Percentiles rank a stretch among this genome's conserved stretches.
Evolutionary conservation across 345 rosid species (phyloP).

Genomic region (Hibiscus tridactylites): DNA sequence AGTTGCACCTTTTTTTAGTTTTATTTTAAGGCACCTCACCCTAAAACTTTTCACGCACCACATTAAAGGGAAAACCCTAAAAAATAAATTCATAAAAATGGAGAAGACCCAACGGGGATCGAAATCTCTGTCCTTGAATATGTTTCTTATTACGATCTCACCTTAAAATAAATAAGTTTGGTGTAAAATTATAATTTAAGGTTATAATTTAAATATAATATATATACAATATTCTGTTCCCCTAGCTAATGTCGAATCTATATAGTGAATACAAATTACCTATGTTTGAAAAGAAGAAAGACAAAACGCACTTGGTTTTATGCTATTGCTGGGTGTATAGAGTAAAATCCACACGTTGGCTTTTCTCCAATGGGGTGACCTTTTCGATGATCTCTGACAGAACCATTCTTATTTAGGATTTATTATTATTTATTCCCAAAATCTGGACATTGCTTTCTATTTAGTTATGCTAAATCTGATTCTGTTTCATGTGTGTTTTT

Average conservation of each 20-base stretch:
- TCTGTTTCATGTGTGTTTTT: background rate
- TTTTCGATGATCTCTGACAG: constrained; percentile 16
- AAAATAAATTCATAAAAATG: background rate
- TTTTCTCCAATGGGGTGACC: background rate
- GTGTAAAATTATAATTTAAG: too few species aligned
- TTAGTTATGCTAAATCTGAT: constrained; percentile 6
- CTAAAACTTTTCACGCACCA: too few species aligned
- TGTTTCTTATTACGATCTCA: too few species aligned
- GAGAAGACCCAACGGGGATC: background rate
- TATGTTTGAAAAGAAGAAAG: constrained; percentile 4
- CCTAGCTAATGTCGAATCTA: background rate
- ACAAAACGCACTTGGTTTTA: background rate
- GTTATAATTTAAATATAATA: too few species aligned
- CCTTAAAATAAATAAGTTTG: too few species aligned
- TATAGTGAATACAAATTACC: background rate
- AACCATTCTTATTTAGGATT: constrained; percentile 16
- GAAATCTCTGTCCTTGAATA: too few species aligned
- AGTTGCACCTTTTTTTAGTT: too few species aligned
- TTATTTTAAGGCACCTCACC: too few species aligned
- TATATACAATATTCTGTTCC: too few species aligned
- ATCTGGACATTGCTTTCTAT: constrained; percentile 6
- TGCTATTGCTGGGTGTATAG: background rate
- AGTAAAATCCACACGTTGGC: background rate
- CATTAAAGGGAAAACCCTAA: too few species aligned
- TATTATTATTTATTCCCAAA: constrained; percentile 8